Conservation (phyloP, 805 yeast species). For the Myxozyma geophila region DNA sequence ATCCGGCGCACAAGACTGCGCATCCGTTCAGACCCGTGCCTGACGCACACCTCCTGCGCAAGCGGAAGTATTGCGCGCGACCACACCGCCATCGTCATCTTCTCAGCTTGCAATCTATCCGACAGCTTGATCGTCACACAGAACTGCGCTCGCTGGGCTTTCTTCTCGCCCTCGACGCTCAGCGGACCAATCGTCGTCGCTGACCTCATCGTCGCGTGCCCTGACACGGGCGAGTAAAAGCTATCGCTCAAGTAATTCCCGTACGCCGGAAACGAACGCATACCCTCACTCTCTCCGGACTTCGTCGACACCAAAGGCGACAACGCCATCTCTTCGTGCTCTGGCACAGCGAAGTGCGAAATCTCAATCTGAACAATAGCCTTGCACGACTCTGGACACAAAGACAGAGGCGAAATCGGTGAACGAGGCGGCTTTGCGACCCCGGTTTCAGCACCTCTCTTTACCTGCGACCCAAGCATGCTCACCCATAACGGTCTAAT, state of each 20-base stretch:
- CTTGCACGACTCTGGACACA: neutral
- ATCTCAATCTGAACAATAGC: neutral
- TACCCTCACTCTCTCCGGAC: neutral
- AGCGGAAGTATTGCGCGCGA: slow-evolving; percentile 17
- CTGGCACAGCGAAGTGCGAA: slow-evolving; percentile 14
- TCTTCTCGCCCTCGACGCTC: neutral
- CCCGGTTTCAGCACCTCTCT: neutral
- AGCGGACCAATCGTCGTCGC: slow-evolving; percentile 3
- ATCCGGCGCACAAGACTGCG: slow-evolving; percentile 12
- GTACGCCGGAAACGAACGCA: neutral
- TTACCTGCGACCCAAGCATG: neutral
- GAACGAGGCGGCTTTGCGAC: neutral
- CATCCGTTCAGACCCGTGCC: neutral
- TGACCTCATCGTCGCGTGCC: neutral
- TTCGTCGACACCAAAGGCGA: neutral
- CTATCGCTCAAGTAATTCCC: neutral
- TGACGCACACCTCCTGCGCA: slow-evolving; percentile 16
- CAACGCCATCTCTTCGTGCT: neutral
- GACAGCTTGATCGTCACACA: slow-evolving; percentile 22
- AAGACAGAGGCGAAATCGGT: neutral
- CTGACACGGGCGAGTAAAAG: neutral
- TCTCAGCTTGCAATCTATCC: slow-evolving; percentile 18
- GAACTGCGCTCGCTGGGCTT: neutral
- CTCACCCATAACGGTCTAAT: slow-evolving; percentile 21
- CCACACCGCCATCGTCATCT: slow-evolving; percentile 18